Evolutionary conservation across 257 asterid species (phyloP), one percentile per base, ranked within the genome.

Genomic region (Solanum raphanifolium): DNA sequence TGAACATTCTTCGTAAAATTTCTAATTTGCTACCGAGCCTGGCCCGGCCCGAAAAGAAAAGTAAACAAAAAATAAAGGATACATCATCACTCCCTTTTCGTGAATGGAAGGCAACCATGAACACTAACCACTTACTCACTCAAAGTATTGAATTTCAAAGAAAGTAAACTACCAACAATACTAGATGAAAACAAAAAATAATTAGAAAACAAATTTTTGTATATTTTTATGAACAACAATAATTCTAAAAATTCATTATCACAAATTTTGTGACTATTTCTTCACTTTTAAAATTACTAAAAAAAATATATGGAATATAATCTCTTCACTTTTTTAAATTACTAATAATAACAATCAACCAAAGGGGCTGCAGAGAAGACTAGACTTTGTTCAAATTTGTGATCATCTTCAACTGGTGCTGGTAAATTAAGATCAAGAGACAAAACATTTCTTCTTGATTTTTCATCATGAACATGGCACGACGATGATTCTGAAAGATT

Each of bases 91-190:
- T 90, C 86, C 90, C 96, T 91, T 95, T 96, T 93, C 96, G 98
- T 96, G 95, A 93, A 91, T 90, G 93, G 89, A 93, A 91, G 97
- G 94, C 94, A 91, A 96, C 92, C 91, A 76, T 88, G 95, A 91
- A 93, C 88, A 91, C 93, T 93, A 91, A 89, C 97, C 94, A 89
- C 94, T 91, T 89, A 10, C 69, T 79, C 13, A 85, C 85, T 81
- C 69, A 89, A 91, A 90, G 93, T 92, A 92, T 88, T 87, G 91
- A 89, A 89, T 91, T 72, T 86, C 65, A 58, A 72, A 89, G 78
- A 89, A 87, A 85, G 88, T 87, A 89, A 87, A 87, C 88, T 38
- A 86, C 87, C 91, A 83, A 25, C 38, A 38, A 85, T 27, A 62
- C 74, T 84, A 35, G 60, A 46, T 9, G 11, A 58, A n/a, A 38